Conservation (phyloP, 108 stramenopile genomes). For the Cyclotella sp. region DNA sequence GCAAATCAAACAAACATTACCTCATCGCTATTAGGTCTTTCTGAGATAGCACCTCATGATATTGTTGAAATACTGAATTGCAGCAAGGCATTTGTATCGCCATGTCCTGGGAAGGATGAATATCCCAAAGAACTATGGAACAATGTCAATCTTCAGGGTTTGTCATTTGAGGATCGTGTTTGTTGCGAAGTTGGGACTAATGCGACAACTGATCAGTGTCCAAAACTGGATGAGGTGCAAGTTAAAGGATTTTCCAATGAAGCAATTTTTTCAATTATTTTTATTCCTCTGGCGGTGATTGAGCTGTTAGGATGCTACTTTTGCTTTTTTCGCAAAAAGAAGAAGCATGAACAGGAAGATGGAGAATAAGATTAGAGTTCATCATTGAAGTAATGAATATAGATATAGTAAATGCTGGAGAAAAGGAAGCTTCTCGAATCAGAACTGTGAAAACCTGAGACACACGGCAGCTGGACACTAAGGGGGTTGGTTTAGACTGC, state of each 20-base stretch:
- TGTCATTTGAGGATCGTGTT: slow-evolving; percentile 36
- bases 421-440: too few relatives aligned
- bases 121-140: slow-evolving; percentile 41
- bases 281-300: slow-evolving; percentile 28
- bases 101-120: slow-evolving; percentile 45
- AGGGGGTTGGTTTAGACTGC: too few relatives aligned
- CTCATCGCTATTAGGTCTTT: not conserved
- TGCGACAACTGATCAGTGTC: slow-evolving; percentile 28
- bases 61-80: slow-evolving; percentile 26
- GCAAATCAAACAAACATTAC: not conserved
- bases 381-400: too few relatives aligned
- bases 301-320: slow-evolving; percentile 45
- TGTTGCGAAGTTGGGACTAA: slow-evolving; percentile 50
- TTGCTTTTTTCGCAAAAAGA: slow-evolving; percentile 38
- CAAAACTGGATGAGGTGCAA: slow-evolving; percentile 29
- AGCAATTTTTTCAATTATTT: slow-evolving; percentile 46
- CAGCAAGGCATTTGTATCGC: slow-evolving; percentile 35
- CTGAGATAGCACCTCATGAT: not conserved
- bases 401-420: too few relatives aligned
- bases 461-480: too few relatives aligned
- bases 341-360: not conserved
- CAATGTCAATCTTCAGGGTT: slow-evolving; percentile 25
- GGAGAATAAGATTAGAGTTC: too few relatives aligned
- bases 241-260: slow-evolving; percentile 14
- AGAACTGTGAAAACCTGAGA: too few relatives aligned